Evolutionary conservation across 306 rosid genomes (phyloP), one percentile per base, ranked within the genome.

Genomic region (Cyclanthera cordifolia): DNA sequence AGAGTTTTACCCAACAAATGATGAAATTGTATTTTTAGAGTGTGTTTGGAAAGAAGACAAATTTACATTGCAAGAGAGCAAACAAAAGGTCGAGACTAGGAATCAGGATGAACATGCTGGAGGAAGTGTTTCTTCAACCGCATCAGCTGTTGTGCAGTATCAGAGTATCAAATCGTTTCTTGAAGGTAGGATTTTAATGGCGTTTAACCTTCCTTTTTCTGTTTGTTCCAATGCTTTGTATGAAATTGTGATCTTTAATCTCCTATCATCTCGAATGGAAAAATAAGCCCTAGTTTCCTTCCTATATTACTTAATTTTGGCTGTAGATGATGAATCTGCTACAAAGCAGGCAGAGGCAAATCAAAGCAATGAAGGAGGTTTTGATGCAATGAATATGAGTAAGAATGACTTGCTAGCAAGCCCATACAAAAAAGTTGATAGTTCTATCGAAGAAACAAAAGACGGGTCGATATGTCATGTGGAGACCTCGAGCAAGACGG

Each of bases 1-100:
- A 78, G 96, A 89, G 76, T 76, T 74, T 74, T 89, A 77, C 76
- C 96, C 98, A 20, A 76, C 71, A 25, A 82, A 83, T 69, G 83
- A 76, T 53, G 93, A 87, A 72, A 80, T 73, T 77, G 74, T 82
- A 48, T 58, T 68, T 72, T 74, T 91, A 69, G 90, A 85, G 70
- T 88, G 95, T 51, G 79, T 80, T 5, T 91, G 96, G 97, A 55
- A 79, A 57, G 74, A 79, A 21, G 92, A 87, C 69, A 87, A 89
- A 81, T 92, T 81, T 73, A 70, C 76, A 41, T 80, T 87, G 75
- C 57, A 74, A 6, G 98, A 92, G 79, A 84, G 72, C 23, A 83
- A 25, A 47, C 78, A 76, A 34, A 60, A 74, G 73, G 60, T 43
- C 73, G 79, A 76, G 67, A 74, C 43, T 76, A 81, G 56, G 74